Evolutionary conservation across 495 filamentous ascomycete species (phyloP).

Genomic region (Penicillium parvum): DNA sequence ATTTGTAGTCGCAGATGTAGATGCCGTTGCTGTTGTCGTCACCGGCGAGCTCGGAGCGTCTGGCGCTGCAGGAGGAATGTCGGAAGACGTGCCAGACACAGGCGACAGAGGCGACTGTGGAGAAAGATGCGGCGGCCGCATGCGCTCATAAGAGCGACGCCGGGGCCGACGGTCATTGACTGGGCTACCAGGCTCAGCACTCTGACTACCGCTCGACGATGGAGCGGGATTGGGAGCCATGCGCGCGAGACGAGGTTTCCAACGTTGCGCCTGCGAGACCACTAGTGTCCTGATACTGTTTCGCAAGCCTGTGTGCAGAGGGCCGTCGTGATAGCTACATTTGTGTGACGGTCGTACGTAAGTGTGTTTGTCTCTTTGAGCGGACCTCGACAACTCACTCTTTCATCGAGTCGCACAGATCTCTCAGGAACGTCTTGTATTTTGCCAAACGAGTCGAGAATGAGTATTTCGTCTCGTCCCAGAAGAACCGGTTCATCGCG

Average conservation of each 20-base stretch:
- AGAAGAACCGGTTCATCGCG: slow-evolving; percentile 46
- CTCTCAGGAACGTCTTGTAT: slow-evolving; percentile 50
- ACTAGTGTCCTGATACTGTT: slow-evolving; percentile 34
- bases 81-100: slow-evolving; percentile 29
- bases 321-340: slow-evolving; percentile 15
- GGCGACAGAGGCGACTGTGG: slow-evolving; percentile 33
- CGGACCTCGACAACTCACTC: slow-evolving; percentile 40
- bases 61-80: slow-evolving; percentile 35
- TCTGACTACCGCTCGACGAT: slow-evolving; percentile 29
- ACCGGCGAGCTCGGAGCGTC: slow-evolving; percentile 40
- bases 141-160: slow-evolving; percentile 39
- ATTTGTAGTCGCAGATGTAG: slow-evolving; percentile 21
- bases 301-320: slow-evolving; percentile 31
- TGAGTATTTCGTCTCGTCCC: slow-evolving; percentile 44
- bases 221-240: slow-evolving; percentile 31
- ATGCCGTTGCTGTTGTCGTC: slow-evolving; percentile 38
- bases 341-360: background rate
- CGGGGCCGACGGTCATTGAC: slow-evolving; percentile 28
- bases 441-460: slow-evolving; percentile 49
- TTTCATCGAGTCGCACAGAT: slow-evolving; percentile 43
- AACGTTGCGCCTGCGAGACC: slow-evolving; percentile 34
- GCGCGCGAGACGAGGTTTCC: slow-evolving; percentile 32
- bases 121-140: slow-evolving; percentile 27
- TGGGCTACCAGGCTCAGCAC: slow-evolving; percentile 27
- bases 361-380: background rate